Evolutionary conservation across 1,284 basidiomycete species (phyloP).

Genomic region (Pseudozyma tsukubaensis): DNA sequence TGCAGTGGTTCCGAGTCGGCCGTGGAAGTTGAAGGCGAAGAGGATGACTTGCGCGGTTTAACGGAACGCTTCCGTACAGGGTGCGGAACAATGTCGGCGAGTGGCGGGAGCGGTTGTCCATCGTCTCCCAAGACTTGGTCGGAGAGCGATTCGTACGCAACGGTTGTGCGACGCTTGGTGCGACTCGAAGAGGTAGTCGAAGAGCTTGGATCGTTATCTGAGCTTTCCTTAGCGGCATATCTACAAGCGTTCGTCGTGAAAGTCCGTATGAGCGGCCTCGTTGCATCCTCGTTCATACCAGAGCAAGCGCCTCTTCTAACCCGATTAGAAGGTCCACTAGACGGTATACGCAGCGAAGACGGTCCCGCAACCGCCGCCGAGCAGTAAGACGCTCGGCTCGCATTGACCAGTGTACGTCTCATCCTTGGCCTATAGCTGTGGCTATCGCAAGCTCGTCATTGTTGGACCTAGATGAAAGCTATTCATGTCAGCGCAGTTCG

Average conservation of each 20-base stretch:
- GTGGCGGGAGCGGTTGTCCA: slow-evolving; percentile 23
- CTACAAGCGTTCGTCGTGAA: too few species aligned
- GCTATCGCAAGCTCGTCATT: too few species aligned
- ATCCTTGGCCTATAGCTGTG: neutral
- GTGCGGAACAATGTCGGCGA: neutral
- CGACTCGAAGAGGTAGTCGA: neutral
- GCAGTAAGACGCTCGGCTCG: neutral
- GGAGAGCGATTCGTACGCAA: slow-evolving; percentile 28
- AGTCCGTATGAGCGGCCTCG: too few species aligned
- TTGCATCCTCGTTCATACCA: too few species aligned
- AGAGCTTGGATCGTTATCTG: neutral
- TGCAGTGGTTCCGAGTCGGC: too few species aligned
- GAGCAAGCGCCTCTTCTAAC: too few species aligned
- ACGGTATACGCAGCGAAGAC: too few species aligned
- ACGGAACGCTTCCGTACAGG: too few species aligned
- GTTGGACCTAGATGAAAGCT: too few species aligned
- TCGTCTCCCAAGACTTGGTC: slow-evolving; percentile 11
- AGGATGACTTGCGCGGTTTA: neutral
- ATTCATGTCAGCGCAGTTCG: too few species aligned
- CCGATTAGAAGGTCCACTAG: too few species aligned
- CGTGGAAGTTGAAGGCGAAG: neutral
- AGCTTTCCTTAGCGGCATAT: neutral
- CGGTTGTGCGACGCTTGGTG: slow-evolving; percentile 20
- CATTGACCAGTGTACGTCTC: neutral
- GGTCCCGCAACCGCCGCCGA: too few species aligned